Percentiles rank a stretch among this genome's conserved stretches.
Evolutionary conservation across 805 yeast genomes (phyloP).

Genomic region (Schizosaccharomyces octosporus): DNA sequence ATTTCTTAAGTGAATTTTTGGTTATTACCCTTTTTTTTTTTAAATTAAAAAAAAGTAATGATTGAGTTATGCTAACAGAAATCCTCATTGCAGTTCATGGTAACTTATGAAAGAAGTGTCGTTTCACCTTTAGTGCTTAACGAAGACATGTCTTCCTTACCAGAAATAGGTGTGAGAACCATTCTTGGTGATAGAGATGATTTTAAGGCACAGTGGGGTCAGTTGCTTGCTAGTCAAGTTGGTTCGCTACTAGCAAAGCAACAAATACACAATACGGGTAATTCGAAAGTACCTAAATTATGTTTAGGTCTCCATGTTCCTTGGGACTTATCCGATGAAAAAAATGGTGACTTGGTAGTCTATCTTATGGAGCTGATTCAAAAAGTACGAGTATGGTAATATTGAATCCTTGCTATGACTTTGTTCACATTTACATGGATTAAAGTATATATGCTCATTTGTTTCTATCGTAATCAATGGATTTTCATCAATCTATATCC

Average conservation of each 20-base stretch:
- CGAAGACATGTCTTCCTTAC: background rate
- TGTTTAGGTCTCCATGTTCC: background rate
- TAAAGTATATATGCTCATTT: too few relatives aligned
- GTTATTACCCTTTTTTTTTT: background rate
- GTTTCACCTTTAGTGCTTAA: background rate
- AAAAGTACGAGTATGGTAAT: too few relatives aligned
- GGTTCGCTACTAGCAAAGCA: background rate
- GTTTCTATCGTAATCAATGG: too few relatives aligned
- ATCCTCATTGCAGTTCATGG: background rate
- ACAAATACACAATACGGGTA: background rate
- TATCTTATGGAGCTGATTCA: background rate
- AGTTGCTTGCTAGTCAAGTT: background rate
- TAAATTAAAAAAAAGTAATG: background rate
- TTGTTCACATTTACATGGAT: too few relatives aligned
- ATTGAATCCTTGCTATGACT: too few relatives aligned
- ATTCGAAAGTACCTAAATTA: background rate
- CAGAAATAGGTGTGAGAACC: background rate
- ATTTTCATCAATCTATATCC: too few relatives aligned
- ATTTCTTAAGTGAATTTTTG: background rate
- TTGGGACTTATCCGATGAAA: background rate
- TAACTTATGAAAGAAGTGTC: background rate
- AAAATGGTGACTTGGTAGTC: background rate
- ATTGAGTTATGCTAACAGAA: background rate
- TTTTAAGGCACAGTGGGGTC: background rate
- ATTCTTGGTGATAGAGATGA: background rate